These are phyloP conservation scores for Boletus edulis DNA, from an alignment of 768 basidiomycete genomes.

Conservation along the genomic window DNA sequence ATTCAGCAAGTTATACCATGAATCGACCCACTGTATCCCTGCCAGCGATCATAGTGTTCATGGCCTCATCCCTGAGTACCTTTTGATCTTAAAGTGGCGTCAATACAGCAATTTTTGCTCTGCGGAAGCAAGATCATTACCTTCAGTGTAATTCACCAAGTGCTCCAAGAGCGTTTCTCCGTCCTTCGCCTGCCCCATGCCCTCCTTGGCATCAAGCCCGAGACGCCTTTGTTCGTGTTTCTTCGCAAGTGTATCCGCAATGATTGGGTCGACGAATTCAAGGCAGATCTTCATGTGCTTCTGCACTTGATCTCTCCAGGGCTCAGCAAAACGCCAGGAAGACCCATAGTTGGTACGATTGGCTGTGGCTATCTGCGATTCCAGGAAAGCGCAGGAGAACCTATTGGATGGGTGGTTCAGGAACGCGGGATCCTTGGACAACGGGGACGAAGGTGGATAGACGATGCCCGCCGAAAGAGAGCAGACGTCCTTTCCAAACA, in stretches of 20 bases:
- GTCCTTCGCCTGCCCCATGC: slow-evolving; percentile 25
- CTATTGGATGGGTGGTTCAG: slow-evolving; percentile 31
- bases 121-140: slow-evolving; percentile 26
- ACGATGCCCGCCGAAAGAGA: slow-evolving; percentile 38
- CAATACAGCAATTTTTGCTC: neutral
- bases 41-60: slow-evolving; percentile 33
- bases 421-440: slow-evolving; percentile 21
- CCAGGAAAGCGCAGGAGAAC: slow-evolving; percentile 40
- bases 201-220: neutral
- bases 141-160: slow-evolving; percentile 52
- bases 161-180: slow-evolving; percentile 49
- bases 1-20: slow-evolving; percentile 12
- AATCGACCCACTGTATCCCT: slow-evolving; percentile 42
- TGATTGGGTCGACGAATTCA: slow-evolving; percentile 49
- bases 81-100: slow-evolving; percentile 17
- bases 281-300: slow-evolving; percentile 40
- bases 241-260: slow-evolving; percentile 41
- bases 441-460: slow-evolving; percentile 27
- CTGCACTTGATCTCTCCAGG: slow-evolving; percentile 40
- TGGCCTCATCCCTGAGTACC: slow-evolving; percentile 23
- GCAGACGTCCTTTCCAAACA: slow-evolving; percentile 44
- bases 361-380: slow-evolving; percentile 35
- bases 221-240: slow-evolving; percentile 20
- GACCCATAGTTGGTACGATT: slow-evolving; percentile 36
- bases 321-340: slow-evolving; percentile 44